Percentiles rank a stretch among this genome's conserved stretches.
Evolutionary conservation across 2,329 filamentous ascomycete genomes (phyloP).

Genomic region (Sclerotinia subarctica): DNA sequence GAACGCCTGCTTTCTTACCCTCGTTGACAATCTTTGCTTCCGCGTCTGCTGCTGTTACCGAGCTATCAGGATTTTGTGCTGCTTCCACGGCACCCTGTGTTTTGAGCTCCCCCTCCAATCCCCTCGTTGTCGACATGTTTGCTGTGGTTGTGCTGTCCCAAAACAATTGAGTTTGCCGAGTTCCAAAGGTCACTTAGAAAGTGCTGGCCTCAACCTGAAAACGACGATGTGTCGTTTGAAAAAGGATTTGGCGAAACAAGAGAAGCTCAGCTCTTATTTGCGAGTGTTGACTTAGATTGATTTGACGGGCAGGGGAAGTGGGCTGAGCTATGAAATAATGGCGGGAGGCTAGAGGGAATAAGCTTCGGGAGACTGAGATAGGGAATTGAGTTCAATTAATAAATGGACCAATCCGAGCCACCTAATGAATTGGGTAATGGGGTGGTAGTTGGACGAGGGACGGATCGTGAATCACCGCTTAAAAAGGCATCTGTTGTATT

Average conservation of each 20-base stretch:
- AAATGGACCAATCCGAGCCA: constrained; percentile 6
- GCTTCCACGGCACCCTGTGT: constrained; percentile 76
- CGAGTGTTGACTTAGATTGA: not conserved
- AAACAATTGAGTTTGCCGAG: constrained; percentile 22
- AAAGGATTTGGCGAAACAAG: constrained; percentile 4
- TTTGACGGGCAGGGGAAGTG: constrained; percentile 2
- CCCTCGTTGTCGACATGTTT: constrained; percentile 36
- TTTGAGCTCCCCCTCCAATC: constrained; percentile 62
- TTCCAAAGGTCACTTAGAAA: constrained; percentile 13
- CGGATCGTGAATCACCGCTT: not conserved
- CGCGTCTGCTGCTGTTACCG: constrained; percentile 65
- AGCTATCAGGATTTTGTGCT: constrained; percentile 66
- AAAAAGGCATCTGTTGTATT: not conserved
- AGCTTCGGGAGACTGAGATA: constrained; percentile 12
- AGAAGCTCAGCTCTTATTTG: not conserved
- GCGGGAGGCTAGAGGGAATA: constrained; percentile 2
- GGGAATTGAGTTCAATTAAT: constrained; percentile 9
- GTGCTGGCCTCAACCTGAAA: constrained; percentile 3
- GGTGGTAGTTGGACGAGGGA: not conserved
- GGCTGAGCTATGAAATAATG: not conserved
- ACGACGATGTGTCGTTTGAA: constrained; percentile 12
- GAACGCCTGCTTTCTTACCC: constrained; percentile 72
- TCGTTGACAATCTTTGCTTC: constrained; percentile 73
- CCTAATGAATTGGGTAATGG: constrained; percentile 5
- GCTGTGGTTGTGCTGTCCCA: constrained; percentile 20